Conservation (phyloP, 1,284 basidiomycete species). For the Irpex rosettiformis region DNA sequence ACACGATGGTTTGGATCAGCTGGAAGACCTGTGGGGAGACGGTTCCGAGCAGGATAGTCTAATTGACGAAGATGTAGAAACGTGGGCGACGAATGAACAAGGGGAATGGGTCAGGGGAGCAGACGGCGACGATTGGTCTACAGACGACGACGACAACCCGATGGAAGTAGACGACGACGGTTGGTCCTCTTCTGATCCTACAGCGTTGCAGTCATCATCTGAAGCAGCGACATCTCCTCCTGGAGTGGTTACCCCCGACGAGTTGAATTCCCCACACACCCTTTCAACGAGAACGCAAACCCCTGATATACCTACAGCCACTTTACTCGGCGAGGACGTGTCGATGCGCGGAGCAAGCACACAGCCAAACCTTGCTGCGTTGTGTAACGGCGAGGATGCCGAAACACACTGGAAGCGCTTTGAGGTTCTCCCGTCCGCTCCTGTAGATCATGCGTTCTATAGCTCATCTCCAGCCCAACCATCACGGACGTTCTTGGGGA, state of each 20-base stretch:
- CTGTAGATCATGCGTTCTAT: slow-evolving; percentile 79
- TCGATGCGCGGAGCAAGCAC: slow-evolving; percentile 16
- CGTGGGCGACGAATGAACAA: slow-evolving; percentile 55
- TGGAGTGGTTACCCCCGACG: not conserved
- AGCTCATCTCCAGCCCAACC: slow-evolving; percentile 57
- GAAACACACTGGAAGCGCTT: slow-evolving; percentile 66
- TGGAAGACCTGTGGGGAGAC: slow-evolving; percentile 70
- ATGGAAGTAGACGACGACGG: slow-evolving; percentile 26
- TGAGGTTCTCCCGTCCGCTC: slow-evolving; percentile 70
- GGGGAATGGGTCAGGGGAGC: slow-evolving; percentile 45
- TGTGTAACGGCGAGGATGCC: slow-evolving; percentile 14
- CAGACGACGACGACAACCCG: slow-evolving; percentile 26
- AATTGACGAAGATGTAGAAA: slow-evolving; percentile 33
- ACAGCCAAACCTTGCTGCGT: slow-evolving; percentile 5
- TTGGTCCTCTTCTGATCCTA: slow-evolving; percentile 27
- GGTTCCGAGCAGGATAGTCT: slow-evolving; percentile 33
- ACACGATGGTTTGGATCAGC: slow-evolving; percentile 72
- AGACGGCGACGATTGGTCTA: slow-evolving; percentile 25
- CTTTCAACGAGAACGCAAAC: slow-evolving; percentile 19
- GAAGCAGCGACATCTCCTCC: slow-evolving; percentile 14
- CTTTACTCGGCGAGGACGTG: not conserved
- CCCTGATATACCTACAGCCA: slow-evolving; percentile 20
- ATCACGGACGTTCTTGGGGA: slow-evolving; percentile 68
- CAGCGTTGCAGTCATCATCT: slow-evolving; percentile 17
- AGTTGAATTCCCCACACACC: slow-evolving; percentile 13